Evolutionary conservation across 2,329 filamentous ascomycete species (phyloP), one percentile per base, ranked within the genome.

Genomic region (Beauveria pseudobassiana): DNA sequence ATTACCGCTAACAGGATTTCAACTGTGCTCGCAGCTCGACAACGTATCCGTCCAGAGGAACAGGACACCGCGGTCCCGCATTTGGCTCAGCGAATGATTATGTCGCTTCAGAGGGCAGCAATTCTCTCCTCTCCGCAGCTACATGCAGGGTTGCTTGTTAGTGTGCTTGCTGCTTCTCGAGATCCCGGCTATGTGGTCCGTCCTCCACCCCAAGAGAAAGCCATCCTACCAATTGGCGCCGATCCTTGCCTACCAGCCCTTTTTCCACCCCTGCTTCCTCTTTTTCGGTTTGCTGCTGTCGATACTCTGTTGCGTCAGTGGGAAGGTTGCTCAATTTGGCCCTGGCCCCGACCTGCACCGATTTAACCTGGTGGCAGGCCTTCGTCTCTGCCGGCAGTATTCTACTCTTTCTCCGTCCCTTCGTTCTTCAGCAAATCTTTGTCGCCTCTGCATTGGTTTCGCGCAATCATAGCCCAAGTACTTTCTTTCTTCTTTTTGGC

Each of bases 121-220:
- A 38, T 14, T 38, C 34, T 38, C 12, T 38, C 12, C 34, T 38
- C 34, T 16, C 30, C 34, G 34, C 34, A 38, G 34, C 34, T 51
- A 8, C 40, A 16, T 43, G 51, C 52, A n/a, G 24, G 52, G 38
- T 53, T 24, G 30, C 28, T 38, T 43, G 26, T 9, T 28, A 34
- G 18, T 57, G 54, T 24, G 56, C 20, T 28, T 49, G 38, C 48
- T 61, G 20, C 45, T 40, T 51, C 45, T 56, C 59, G 59, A 62
- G 38, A 56, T 62, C 52, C 59, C 59, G 24, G 59, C 45, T 51
- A n/a, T 16, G 34, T 51, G 59, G 59, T 49, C 52, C 52, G 46
- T 18, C 56, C 51, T 56, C 59, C 51, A 49, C 52, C 18, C 28
- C 22, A 24, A 16, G 34, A 53, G 46, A 53, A 58, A 30, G 28